Base-by-base conservation (phyloP, 2,329 filamentous ascomycete species). In the Penicillium sp. region DNA sequence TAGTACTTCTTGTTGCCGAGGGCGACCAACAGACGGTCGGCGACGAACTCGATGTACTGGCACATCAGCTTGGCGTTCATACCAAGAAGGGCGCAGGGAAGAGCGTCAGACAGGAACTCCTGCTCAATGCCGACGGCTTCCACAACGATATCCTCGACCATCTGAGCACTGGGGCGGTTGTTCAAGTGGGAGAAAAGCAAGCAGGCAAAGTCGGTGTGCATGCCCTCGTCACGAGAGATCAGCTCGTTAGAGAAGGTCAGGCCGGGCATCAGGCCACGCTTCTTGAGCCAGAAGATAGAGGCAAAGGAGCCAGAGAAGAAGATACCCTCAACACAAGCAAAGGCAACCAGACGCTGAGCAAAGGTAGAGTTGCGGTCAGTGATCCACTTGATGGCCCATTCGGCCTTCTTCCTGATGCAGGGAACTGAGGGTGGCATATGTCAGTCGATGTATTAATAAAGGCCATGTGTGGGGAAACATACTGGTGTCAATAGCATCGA, bases 281-380 rank as follows among this genome's bases (percentile, higher is more conserved):
- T 98, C 87, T 97, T 98, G 67, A 98, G 80, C 93, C 93, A 98
- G 81, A 98, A 98, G 76, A 98, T 97, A 59, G 93, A 94, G 3
- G 93, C 93, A 65, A 98, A 98, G 20, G 93, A 95, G 55, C 93
- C 93, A 61, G 86, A 93, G 84, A 98, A 98, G 85, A 98, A 98
- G 77, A 98, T 98, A 68, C 93, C 93, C 77, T 98, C 93, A 44
- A 98, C 90, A 36, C 93, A 93, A 56, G 93, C 93, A 63, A 98
- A 98, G 57, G 93, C 93, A 55, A 98, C 86, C 14, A 98, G 84
- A 63, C 93, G 90, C 75, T 91, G 89, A 51, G 89, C 93, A 63
- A 97, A 98, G 56, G 89, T 94, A 4, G 90, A 95, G 67, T 93
- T 80, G 72, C 87, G 85, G 75, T 98, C 93, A 51, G 83, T 78